phyloP scores from a whole-genome alignment of 2,329 filamentous ascomycete species.

The Fusarium sp. region DNA sequence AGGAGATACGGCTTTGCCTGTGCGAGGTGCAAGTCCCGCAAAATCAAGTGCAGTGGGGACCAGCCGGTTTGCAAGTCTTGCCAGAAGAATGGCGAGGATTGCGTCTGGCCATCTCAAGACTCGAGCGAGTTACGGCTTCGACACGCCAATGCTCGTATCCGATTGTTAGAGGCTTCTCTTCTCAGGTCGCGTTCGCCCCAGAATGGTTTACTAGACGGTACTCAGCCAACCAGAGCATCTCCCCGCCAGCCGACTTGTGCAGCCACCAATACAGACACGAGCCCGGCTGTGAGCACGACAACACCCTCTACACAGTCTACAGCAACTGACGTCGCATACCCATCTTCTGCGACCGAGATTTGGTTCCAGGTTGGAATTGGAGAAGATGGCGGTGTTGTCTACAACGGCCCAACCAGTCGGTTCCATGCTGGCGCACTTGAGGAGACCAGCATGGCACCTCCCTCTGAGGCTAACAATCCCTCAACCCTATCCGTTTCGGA shows the following conservation, averaged over 20 bases:
- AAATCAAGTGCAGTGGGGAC: slow-evolving; percentile 13
- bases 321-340: neutral
- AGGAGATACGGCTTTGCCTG: slow-evolving; percentile 17
- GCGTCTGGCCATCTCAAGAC: slow-evolving; percentile 4
- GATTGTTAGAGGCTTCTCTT: neutral
- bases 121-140: slow-evolving; percentile 4
- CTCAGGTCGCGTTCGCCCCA: neutral
- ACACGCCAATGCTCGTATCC: slow-evolving; percentile 11
- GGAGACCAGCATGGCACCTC: neutral
- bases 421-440: slow-evolving; percentile 24
- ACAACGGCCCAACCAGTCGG: slow-evolving; percentile 38
- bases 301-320: neutral
- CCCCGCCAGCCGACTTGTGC: neutral
- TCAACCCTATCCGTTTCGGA: neutral
- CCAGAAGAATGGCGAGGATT: neutral
- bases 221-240: neutral
- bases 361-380: slow-evolving; percentile 39
- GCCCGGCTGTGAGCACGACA: neutral
- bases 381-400: slow-evolving; percentile 33
- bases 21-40: slow-evolving; percentile 11
- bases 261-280: neutral
- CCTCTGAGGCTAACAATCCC: neutral
- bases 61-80: slow-evolving; percentile 3
- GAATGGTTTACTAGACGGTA: neutral
- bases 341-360: slow-evolving; percentile 8